Base-by-base conservation (phyloP, 768 basidiomycete species). In the Tylopilus subfusipes region DNA sequence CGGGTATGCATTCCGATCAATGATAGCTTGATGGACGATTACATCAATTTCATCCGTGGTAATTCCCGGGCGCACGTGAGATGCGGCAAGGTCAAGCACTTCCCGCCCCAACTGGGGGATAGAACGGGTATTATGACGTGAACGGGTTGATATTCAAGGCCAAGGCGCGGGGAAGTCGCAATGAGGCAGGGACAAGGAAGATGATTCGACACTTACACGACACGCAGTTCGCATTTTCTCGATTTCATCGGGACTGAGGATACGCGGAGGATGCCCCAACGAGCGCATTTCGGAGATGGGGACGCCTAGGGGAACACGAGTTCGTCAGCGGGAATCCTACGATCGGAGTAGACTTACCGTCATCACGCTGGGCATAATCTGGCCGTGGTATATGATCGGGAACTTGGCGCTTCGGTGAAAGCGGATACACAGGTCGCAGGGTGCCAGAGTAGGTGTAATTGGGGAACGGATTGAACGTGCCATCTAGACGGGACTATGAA, bases 31-130 rank as follows among this genome's bases (percentile, higher is more conserved):
- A 73, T 99, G 97, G 14, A 96, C 93, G 59, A 98, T 85, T 53
- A 83, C 84, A 72, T 99, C 97, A 25, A 99, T 79, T 67, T 94
- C 92, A 66, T 98, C 94, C 2, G 97, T 98, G 12, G 96, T 97
- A 36, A 97, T 82, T 33, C 96, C 97, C n/a, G 94, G 91, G 40
- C 81, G 78, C 56, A 98, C 76, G 64, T 85, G 82, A 0, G 94
- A 82, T 1, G 95, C 96, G 18, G 91, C 88, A 53, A 91, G 78
- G 69, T 98, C 95, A 21, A 99, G 80, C n/a, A 99, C 86, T 74
- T 99, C 93, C 46, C 97, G 78, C 5, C 81, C 83, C 59, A 97
- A 78, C 97, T 98, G 45, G 45, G 50, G 53, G 33, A 52, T 27
- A 46, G 12, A 48, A 45, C 4, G 47, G n/a, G 30, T 19, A 8